These are phyloP conservation scores for Postia placenta DNA, from an alignment of 768 basidiomycete genomes.

Conservation along the genomic window DNA sequence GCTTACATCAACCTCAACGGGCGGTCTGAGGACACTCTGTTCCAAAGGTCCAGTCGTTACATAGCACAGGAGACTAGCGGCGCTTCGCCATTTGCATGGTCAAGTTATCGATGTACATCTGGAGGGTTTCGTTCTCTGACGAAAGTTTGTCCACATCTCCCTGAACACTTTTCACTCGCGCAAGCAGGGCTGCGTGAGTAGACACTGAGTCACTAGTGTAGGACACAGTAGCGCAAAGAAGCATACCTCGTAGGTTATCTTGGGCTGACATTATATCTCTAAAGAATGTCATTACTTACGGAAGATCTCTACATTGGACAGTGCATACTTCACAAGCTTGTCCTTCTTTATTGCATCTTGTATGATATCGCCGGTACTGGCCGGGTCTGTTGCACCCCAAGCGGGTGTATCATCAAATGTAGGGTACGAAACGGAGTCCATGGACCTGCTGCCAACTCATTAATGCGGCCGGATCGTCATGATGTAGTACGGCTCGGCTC, in stretches of 20 bases:
- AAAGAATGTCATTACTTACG: not conserved
- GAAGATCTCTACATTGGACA: not conserved
- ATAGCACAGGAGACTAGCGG: too few relatives aligned
- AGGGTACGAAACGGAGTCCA: constrained; percentile 6
- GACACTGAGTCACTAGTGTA: not conserved
- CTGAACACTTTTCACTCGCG: constrained; percentile 63
- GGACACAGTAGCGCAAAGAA: too few relatives aligned
- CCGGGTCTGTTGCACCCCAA: constrained; percentile 14
- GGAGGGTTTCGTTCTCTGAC: constrained; percentile 76
- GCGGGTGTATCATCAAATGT: constrained; percentile 18
- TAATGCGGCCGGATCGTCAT: too few relatives aligned
- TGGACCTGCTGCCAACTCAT: too few relatives aligned
- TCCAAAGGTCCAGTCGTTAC: too few relatives aligned
- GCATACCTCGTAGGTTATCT: constrained; percentile 69
- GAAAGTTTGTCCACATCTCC: constrained; percentile 74
- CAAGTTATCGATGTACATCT: constrained; percentile 87
- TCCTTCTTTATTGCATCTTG: constrained; percentile 77
- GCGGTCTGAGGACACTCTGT: too few relatives aligned
- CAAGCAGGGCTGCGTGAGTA: constrained; percentile 53
- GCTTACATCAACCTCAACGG: too few relatives aligned
- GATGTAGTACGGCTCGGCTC: too few relatives aligned
- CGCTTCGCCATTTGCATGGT: constrained; percentile 84
- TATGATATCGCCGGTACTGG: constrained; percentile 50
- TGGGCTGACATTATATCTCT: constrained; percentile 77
- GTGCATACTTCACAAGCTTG: constrained; percentile 62